These are phyloP conservation scores for Orbilia blumenaviensis DNA, from an alignment of 2,329 filamentous ascomycete genomes.

Conservation along the genomic window DNA sequence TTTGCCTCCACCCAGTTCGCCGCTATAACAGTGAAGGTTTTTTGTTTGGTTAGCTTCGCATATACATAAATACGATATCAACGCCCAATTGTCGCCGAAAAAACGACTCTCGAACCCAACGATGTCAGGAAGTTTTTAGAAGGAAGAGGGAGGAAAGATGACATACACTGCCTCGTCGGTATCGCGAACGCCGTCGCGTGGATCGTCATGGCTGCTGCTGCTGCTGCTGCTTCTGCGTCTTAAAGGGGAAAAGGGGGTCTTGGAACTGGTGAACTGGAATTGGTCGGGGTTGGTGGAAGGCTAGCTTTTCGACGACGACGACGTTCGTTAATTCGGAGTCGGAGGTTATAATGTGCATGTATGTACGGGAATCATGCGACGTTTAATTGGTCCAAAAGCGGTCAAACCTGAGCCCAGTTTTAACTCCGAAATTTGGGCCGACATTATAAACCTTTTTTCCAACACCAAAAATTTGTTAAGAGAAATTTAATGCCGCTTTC, in stretches of 20 bases:
- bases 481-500: neutral
- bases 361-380: neutral
- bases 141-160: constrained; percentile 24
- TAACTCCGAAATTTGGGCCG: neutral
- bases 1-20: constrained; percentile 82
- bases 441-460: constrained; percentile 16
- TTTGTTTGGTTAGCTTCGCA: too few species aligned
- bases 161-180: constrained; percentile 77
- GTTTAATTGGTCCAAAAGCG: constrained; percentile 33
- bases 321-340: neutral
- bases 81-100: too few species aligned
- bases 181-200: constrained; percentile 91
- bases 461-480: constrained; percentile 30
- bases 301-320: neutral
- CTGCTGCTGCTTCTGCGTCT: too few species aligned
- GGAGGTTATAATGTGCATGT: constrained; percentile 22
- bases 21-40: constrained; percentile 12
- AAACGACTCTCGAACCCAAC: too few species aligned
- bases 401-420: too few species aligned
- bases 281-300: too few species aligned
- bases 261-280: neutral
- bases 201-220: constrained; percentile 80
- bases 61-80: too few species aligned
- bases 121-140: too few species aligned
- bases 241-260: neutral